These are phyloP conservation scores for Chenopodium quinoa DNA, from an alignment of 148 eudicot genomes.

Conservation along the genomic window DNA sequence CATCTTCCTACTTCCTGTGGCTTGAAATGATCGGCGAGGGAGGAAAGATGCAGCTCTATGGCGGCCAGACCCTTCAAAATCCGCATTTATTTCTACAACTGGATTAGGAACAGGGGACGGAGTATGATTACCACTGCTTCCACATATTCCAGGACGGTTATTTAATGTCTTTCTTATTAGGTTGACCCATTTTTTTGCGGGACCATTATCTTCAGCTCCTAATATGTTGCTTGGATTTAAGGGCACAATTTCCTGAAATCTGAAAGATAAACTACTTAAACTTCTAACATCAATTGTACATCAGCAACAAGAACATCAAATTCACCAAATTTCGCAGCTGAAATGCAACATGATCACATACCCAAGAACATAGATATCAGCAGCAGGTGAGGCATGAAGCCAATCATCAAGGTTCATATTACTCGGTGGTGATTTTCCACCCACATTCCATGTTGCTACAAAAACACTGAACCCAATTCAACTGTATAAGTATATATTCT, in stretches of 20 bases:
- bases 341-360: slow-evolving; percentile 27
- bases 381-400: slow-evolving; percentile 92
- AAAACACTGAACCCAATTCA: slow-evolving; percentile 55
- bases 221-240: slow-evolving; percentile 89
- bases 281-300: not conserved
- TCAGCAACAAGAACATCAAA: not conserved
- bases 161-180: slow-evolving; percentile 72
- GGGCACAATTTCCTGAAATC: slow-evolving; percentile 96
- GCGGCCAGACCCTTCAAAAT: slow-evolving; percentile 77
- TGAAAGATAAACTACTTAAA: slow-evolving; percentile 27
- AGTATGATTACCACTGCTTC: slow-evolving; percentile 63
- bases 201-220: slow-evolving; percentile 91
- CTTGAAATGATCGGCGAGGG: slow-evolving; percentile 82
- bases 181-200: slow-evolving; percentile 82
- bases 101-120: slow-evolving; percentile 94
- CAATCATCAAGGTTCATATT: slow-evolving; percentile 85
- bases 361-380: slow-evolving; percentile 98
- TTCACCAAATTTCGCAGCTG: not conserved
- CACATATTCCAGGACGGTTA: slow-evolving; percentile 77
- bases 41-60: slow-evolving; percentile 57
- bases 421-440: slow-evolving; percentile 81
- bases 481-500: not conserved
- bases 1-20: slow-evolving; percentile 52
- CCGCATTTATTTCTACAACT: slow-evolving; percentile 72
- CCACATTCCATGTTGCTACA: slow-evolving; percentile 97